Conservation (phyloP, 2,329 filamentous ascomycete genomes). For the Penicillium occitanis region DNA sequence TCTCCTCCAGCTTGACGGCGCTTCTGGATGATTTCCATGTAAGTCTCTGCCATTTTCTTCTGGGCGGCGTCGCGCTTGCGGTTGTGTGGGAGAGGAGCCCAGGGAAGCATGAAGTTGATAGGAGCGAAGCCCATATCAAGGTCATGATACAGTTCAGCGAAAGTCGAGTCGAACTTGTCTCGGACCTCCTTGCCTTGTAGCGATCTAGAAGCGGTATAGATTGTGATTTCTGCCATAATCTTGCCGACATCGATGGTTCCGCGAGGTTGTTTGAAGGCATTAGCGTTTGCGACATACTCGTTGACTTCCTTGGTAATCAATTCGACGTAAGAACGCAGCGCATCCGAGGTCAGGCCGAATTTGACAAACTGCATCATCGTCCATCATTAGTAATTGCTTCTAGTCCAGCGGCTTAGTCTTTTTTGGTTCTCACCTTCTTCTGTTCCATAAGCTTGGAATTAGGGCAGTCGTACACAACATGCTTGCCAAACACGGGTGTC, state of each 20-base stretch:
- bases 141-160: slow-evolving; percentile 76
- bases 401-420: neutral
- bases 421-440: slow-evolving; percentile 66
- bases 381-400: slow-evolving; percentile 9
- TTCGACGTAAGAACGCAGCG: slow-evolving; percentile 69
- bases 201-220: slow-evolving; percentile 75
- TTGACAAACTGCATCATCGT: slow-evolving; percentile 56
- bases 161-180: slow-evolving; percentile 66
- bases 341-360: slow-evolving; percentile 60
- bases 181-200: slow-evolving; percentile 77
- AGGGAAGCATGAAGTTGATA: slow-evolving; percentile 79
- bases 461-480: slow-evolving; percentile 87
- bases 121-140: slow-evolving; percentile 76
- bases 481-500: slow-evolving; percentile 72
- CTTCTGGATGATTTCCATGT: slow-evolving; percentile 68
- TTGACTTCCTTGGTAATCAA: slow-evolving; percentile 73
- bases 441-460: slow-evolving; percentile 94
- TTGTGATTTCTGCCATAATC: slow-evolving; percentile 73
- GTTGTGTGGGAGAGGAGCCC: slow-evolving; percentile 76
- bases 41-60: slow-evolving; percentile 67
- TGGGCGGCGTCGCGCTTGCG: slow-evolving; percentile 69
- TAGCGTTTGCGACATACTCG: slow-evolving; percentile 56
- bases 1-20: slow-evolving; percentile 53
- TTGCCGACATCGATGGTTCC: slow-evolving; percentile 65
- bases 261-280: slow-evolving; percentile 58